Conservation (phyloP, 1,139 yeast genomes). For the Hyphopichia pseudoburtonii region DNA sequence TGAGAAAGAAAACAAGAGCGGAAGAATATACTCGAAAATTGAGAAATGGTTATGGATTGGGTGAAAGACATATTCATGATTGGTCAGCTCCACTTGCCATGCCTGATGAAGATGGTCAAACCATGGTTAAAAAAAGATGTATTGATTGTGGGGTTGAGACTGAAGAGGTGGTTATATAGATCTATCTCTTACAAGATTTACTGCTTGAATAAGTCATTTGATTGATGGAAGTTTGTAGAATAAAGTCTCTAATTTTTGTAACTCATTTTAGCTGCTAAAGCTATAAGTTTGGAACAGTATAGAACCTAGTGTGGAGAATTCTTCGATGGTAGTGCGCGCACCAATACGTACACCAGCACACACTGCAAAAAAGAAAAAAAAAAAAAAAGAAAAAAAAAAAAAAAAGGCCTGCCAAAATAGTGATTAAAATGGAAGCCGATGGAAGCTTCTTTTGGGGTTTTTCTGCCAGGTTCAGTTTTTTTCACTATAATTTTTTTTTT, state of each 20-base stretch:
- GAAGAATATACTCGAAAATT: constrained; percentile 79
- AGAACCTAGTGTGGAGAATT: no score
- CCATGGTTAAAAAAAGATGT: constrained; percentile 61
- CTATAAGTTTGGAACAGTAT: neutral
- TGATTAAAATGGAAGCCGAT: constrained; percentile 35
- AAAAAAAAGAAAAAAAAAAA: no score
- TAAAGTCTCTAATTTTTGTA: neutral
- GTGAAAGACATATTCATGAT: constrained; percentile 67
- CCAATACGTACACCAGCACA: no score
- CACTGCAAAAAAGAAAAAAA: neutral
- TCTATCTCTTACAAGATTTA: neutral
- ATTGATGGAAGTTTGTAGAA: neutral
- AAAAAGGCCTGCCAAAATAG: neutral
- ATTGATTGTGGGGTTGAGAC: constrained; percentile 82
- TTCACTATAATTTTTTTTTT: no score
- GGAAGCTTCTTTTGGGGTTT: constrained; percentile 28
- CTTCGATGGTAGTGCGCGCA: no score
- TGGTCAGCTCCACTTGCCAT: constrained; percentile 63
- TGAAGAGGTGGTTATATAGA: constrained; percentile 51
- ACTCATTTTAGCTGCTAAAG: neutral
- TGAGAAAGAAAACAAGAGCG: constrained; percentile 90
- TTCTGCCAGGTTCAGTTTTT: constrained; percentile 3
- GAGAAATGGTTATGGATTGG: constrained; percentile 53
- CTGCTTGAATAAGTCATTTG: neutral
- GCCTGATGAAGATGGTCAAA: constrained; percentile 41